Conservation (phyloP, 371 early-diverging fungal genomes). For the Circinella minor region DNA sequence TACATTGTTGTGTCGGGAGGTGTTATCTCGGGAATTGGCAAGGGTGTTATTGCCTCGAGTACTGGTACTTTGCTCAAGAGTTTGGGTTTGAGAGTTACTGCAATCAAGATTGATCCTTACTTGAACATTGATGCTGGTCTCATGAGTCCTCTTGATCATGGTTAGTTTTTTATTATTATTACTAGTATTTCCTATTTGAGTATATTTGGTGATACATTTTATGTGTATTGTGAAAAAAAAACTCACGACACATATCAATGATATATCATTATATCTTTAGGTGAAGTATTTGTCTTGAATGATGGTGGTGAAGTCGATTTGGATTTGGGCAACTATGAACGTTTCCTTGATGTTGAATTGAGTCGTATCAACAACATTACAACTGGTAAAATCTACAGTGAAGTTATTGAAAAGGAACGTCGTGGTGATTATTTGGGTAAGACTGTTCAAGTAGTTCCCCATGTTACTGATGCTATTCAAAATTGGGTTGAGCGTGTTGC, state of each 20-base stretch:
- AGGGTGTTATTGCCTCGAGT: slow-evolving; percentile 98
- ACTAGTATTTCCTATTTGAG: neutral
- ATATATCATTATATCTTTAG: slow-evolving; percentile 37
- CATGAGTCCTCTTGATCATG: slow-evolving; percentile 97
- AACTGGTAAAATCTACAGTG: slow-evolving; percentile 97
- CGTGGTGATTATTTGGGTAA: slow-evolving; percentile 98
- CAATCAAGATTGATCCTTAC: slow-evolving; percentile 99
- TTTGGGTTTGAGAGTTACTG: slow-evolving; percentile 93
- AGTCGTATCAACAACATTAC: slow-evolving; percentile 98
- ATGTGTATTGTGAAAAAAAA: too few species aligned
- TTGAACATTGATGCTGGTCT: slow-evolving; percentile 99
- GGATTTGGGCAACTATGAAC: slow-evolving; percentile 99
- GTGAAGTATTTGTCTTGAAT: slow-evolving; percentile 98
- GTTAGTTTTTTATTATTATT: slow-evolving; percentile 44
- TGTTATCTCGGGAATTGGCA: slow-evolving; percentile 99
- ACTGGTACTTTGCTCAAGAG: slow-evolving; percentile 97
- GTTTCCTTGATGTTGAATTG: slow-evolving; percentile 94
- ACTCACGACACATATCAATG: too few species aligned
- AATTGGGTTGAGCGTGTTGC: slow-evolving; percentile 97
- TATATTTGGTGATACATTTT: too few species aligned
- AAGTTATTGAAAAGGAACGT: slow-evolving; percentile 93
- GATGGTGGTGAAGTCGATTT: slow-evolving; percentile 99
- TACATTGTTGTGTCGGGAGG: slow-evolving; percentile 99
- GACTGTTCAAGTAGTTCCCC: slow-evolving; percentile 99
- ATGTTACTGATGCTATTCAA: slow-evolving; percentile 97